Percentiles rank a stretch among this genome's conserved stretches.
Conservation (phyloP, 345 rosid species). For the Citrus inodora region DNA sequence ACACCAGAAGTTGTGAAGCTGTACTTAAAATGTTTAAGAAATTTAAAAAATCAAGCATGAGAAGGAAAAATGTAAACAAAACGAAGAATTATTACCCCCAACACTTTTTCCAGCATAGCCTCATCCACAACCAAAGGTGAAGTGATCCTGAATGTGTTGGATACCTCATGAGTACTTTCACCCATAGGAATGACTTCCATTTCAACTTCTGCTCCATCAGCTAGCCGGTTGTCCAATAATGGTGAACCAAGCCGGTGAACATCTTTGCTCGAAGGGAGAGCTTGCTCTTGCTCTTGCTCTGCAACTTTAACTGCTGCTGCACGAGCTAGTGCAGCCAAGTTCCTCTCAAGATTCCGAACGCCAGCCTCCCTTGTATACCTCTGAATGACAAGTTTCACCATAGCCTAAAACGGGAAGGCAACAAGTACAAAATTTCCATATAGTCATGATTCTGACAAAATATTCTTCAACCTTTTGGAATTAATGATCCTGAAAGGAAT, state of each 20-base stretch:
- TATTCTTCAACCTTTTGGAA: neutral
- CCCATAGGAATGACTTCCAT: conserved; percentile 97
- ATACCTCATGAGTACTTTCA: conserved; percentile 72
- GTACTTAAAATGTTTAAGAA: neutral
- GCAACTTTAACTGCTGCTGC: conserved; percentile 95
- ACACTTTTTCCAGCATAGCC: conserved; percentile 83
- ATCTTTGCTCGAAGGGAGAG: conserved; percentile 68
- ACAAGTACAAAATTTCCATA: neutral
- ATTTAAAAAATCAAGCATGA: neutral
- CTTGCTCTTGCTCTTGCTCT: conserved; percentile 84
- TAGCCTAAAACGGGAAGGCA: conserved; percentile 40
- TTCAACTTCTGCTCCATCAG: conserved; percentile 93
- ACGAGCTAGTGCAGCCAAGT: conserved; percentile 93
- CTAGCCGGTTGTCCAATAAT: conserved; percentile 71
- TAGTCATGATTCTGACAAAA: neutral
- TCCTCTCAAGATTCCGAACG: conserved; percentile 86
- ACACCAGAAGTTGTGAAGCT: neutral
- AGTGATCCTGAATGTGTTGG: conserved; percentile 59
- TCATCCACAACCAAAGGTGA: conserved; percentile 83
- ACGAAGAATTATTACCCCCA: conserved; percentile 62
- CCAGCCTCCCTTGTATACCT: conserved; percentile 99
- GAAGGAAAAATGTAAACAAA: neutral
- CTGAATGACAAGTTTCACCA: conserved; percentile 82
- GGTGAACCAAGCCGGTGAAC: conserved; percentile 75
- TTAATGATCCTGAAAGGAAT: neutral